Conservation (phyloP, 2,329 filamentous ascomycete genomes). For the Pochonia chlamydosporia region DNA sequence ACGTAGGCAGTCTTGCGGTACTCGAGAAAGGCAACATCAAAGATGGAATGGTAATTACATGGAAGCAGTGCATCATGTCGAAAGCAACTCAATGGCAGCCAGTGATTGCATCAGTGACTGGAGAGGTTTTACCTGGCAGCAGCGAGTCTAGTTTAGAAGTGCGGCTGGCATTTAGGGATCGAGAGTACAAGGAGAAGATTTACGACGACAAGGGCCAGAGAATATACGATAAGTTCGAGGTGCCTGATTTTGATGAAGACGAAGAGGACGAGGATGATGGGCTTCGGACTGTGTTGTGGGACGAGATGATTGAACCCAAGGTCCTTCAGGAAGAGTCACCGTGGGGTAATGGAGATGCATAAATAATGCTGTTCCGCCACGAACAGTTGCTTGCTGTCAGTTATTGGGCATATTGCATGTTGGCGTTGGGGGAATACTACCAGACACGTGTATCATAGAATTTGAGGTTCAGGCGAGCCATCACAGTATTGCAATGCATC, state of each 20-base stretch:
- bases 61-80: slow-evolving; percentile 59
- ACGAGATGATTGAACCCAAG: slow-evolving; percentile 62
- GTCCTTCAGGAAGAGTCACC: slow-evolving; percentile 42
- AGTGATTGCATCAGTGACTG: slow-evolving; percentile 58
- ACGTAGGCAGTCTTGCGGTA: slow-evolving; percentile 46
- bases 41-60: slow-evolving; percentile 61
- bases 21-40: slow-evolving; percentile 44
- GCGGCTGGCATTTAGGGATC: slow-evolving; percentile 63
- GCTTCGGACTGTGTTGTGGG: slow-evolving; percentile 51
- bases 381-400: not conserved
- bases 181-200: slow-evolving; percentile 49
- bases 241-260: slow-evolving; percentile 56
- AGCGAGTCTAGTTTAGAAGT: slow-evolving; percentile 51
- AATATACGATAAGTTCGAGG: slow-evolving; percentile 73
- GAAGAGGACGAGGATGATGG: slow-evolving; percentile 58
- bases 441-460: too few relatives aligned
- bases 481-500: too few relatives aligned
- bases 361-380: not conserved
- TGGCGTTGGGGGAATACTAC: too few relatives aligned
- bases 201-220: slow-evolving; percentile 64
- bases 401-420: too few relatives aligned
- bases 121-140: slow-evolving; percentile 51
- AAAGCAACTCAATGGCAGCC: slow-evolving; percentile 62
- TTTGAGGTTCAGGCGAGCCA: too few relatives aligned
- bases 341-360: not conserved